Evolutionary conservation across 2,329 filamentous ascomycete genomes (phyloP), one percentile per base, ranked within the genome.

Genomic region (Penicillium capsulatum): DNA sequence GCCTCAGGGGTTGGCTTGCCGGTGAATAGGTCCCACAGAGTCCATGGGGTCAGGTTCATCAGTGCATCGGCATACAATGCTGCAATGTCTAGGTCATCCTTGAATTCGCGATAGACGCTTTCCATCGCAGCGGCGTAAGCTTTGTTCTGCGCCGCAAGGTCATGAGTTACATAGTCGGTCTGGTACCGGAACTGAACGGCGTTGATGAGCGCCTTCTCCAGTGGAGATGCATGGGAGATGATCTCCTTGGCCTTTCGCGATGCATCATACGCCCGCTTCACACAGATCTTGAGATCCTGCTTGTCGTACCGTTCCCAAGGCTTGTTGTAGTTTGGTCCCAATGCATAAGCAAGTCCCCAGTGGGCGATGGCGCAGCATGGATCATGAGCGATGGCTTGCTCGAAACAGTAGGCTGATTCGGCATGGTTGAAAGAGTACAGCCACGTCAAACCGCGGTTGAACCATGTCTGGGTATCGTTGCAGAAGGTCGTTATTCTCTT

Each of bases 341-440:
- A 55, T 2, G 70, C 65, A 47, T 71, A 75, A 2, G 72, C 69
- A 4, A 73, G 54, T 0, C 72, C 73, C 71, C 71, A 76, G 41
- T 72, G 66, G 2, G 66, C 70, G 60, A 75, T 69, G 2, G 63
- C 62, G 43, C 68, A 73, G 2, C 55, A 33, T 0, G 63, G 53
- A 42, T 76, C 72, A 33, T 66, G 56, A 1, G 47, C 42, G 11
- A 70, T 66, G 2, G 70, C 69, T 16, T 61, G 58, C 34, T 68
- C 57, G 36, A 75, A 75, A 47, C 72, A 75, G 22, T 47, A 13
- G 66, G 72, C 74, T 0, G 82, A 76, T 59, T 88, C 84, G 49
- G 83, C 81, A 55, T 88, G 84, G 57, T 89, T 87, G 68, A 90
- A 90, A 15, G 71, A 81, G 59, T 84, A 89, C 30, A 72, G 74